phyloP scores from a whole-genome alignment of 768 basidiomycete genomes.

The Phallus indusiatus region DNA sequence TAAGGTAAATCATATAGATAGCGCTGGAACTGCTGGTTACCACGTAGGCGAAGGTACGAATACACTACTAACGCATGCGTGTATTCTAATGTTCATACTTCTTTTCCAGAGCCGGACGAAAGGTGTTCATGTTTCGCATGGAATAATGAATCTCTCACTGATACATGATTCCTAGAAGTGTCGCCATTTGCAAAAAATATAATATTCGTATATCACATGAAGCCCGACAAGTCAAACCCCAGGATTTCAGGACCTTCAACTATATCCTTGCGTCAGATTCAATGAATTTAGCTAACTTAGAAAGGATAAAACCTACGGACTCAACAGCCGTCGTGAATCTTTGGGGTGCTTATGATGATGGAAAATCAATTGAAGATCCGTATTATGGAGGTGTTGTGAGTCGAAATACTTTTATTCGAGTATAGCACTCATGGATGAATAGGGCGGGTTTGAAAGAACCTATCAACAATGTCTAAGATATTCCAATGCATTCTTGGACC shows the following conservation, averaged over 20 bases:
- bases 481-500: constrained; percentile 73
- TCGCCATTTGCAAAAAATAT: constrained; percentile 65
- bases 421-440: not conserved
- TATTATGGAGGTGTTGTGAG: constrained; percentile 68
- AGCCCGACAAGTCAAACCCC: constrained; percentile 54
- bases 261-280: constrained; percentile 83
- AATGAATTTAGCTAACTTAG: constrained; percentile 57
- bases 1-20: constrained; percentile 34
- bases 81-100: not conserved
- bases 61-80: not conserved
- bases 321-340: constrained; percentile 57
- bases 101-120: constrained; percentile 54
- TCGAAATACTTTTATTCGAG: constrained; percentile 7
- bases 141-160: not conserved
- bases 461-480: constrained; percentile 68
- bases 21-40: constrained; percentile 78
- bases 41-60: constrained; percentile 53
- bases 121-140: constrained; percentile 36
- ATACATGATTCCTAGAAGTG: not conserved
- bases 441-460: constrained; percentile 69
- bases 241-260: constrained; percentile 69
- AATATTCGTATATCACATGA: constrained; percentile 58
- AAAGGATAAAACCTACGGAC: constrained; percentile 34
- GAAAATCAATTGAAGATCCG: constrained; percentile 69
- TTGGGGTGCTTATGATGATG: constrained; percentile 75